Percentiles rank a stretch among this genome's conserved stretches.
Conservation (phyloP, 441 rosid genomes). For the Breynia disticha region DNA sequence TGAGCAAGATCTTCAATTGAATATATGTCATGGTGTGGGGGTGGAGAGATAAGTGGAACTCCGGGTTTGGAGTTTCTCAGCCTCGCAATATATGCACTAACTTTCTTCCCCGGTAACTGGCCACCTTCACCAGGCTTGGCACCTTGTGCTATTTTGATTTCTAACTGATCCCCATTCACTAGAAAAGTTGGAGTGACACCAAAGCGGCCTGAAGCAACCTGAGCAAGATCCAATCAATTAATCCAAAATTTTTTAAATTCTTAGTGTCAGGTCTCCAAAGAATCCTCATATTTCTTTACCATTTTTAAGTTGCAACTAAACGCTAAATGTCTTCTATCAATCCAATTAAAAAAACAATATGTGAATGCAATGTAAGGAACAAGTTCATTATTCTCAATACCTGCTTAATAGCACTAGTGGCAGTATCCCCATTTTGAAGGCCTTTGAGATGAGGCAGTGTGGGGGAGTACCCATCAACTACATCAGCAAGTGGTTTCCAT, state of each 20-base stretch:
- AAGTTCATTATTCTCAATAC: conserved; percentile 31
- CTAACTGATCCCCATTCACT: conserved; percentile 92
- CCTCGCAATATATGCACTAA: conserved; percentile 96
- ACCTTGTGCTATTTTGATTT: conserved; percentile 99
- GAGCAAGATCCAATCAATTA: conserved; percentile 21
- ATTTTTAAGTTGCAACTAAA: neutral
- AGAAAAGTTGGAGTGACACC: conserved; percentile 98
- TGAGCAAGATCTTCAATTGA: conserved; percentile 99
- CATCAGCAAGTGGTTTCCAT: conserved; percentile 89
- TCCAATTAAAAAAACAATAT: too few species aligned
- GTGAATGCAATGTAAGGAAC: too few species aligned
- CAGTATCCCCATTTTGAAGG: conserved; percentile 97
- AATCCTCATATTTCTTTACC: conserved; percentile 2
- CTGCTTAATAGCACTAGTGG: conserved; percentile 99
- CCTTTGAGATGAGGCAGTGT: conserved; percentile 99
- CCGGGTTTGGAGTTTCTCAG: conserved; percentile 97
- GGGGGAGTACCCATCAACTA: conserved; percentile 94
- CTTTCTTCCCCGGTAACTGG: conserved; percentile 97
- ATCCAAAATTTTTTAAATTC: neutral
- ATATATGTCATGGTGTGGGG: conserved; percentile 96
- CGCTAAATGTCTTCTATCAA: too few species aligned
- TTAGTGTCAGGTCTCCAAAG: conserved; percentile 1
- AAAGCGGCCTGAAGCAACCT: conserved; percentile 99
- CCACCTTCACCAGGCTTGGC: conserved; percentile 99
- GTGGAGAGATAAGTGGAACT: conserved; percentile 98